Base-by-base conservation (phyloP, 2,329 filamentous ascomycete species). In the Diaporthe humulicola region DNA sequence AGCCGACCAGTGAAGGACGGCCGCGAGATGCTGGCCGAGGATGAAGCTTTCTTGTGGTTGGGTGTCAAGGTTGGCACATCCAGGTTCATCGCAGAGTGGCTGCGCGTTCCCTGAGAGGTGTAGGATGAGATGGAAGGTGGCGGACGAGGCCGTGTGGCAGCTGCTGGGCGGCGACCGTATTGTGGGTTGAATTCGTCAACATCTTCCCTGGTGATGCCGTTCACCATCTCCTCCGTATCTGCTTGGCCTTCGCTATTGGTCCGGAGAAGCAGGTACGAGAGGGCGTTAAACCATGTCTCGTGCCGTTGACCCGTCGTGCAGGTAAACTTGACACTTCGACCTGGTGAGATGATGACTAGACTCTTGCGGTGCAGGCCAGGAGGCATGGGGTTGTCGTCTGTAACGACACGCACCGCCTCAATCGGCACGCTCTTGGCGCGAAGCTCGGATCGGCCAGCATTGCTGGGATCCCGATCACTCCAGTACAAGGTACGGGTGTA, bases 211-310 rank as follows among this genome's bases (percentile, higher is more conserved):
- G 90, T 91, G 70, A 93, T 88, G 77, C 88, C 87, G 52, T 87
- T 87, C 1, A 87, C 88, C 75, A 89, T 84, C 77, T 89, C 92
- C 77, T 94, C 89, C 5, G 89, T 87, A 77, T 91, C 90, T 9
- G 90, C 86, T 70, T 90, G 89, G n/a, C 87, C 89, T 50, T 93
- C 92, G 28, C 89, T 87, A 42, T 91, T 88, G 36, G 93, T 95
- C 60, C 96, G 92, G 40, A 98, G 89, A 48, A 98, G 89, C 19
- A 99, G 90, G 82, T 99, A 99, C 1, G 95, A 98, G 72, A 99
- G 88, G 0, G 97, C 96, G 81, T 98, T 98, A 88, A 97, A 98
- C 97, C 97, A 99, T 0, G 96, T 98, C 86, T 99, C 97, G 81
- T 99, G 97, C 76, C 97, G 91, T 82, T 98, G 95, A 50, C 95